Percentiles rank a stretch among this genome's conserved stretches.
Conservation (phyloP, 768 basidiomycete species). For the Asterophora lycoperdoides region DNA sequence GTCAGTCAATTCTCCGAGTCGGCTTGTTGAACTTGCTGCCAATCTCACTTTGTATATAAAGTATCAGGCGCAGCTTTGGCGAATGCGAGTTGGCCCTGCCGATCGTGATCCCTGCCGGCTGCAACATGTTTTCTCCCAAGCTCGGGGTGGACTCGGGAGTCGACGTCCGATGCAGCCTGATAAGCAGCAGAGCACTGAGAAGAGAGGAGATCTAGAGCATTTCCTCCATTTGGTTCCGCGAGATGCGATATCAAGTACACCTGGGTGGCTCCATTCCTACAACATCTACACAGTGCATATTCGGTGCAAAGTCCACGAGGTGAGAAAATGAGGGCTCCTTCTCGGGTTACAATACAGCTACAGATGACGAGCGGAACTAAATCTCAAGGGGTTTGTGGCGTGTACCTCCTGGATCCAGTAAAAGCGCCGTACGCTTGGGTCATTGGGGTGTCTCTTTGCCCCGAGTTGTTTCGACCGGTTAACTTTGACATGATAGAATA, state of each 20-base stretch:
- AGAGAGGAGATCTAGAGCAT: not conserved
- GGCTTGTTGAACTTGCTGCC: not conserved
- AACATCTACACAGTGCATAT: not conserved
- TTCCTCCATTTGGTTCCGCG: conserved; percentile 11
- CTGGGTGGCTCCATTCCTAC: too few species aligned
- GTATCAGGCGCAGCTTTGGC: too few species aligned
- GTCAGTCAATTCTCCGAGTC: not conserved
- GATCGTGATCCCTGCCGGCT: too few species aligned
- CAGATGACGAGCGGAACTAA: not conserved
- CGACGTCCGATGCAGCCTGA: too few species aligned
- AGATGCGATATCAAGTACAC: too few species aligned
- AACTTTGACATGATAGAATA: not conserved
- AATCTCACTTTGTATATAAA: not conserved
- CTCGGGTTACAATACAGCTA: not conserved
- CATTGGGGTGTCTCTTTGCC: not conserved
- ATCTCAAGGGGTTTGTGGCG: conserved; percentile 9
- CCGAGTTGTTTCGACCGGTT: not conserved
- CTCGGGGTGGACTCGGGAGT: not conserved
- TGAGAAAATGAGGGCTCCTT: too few species aligned
- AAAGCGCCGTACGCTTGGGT: not conserved
- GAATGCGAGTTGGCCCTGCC: too few species aligned
- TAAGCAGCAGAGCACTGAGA: too few species aligned
- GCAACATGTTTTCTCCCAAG: too few species aligned
- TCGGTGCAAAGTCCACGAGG: not conserved
- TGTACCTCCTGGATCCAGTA: not conserved